phyloP scores from a whole-genome alignment of 768 basidiomycete species.

The Russula compacta region DNA sequence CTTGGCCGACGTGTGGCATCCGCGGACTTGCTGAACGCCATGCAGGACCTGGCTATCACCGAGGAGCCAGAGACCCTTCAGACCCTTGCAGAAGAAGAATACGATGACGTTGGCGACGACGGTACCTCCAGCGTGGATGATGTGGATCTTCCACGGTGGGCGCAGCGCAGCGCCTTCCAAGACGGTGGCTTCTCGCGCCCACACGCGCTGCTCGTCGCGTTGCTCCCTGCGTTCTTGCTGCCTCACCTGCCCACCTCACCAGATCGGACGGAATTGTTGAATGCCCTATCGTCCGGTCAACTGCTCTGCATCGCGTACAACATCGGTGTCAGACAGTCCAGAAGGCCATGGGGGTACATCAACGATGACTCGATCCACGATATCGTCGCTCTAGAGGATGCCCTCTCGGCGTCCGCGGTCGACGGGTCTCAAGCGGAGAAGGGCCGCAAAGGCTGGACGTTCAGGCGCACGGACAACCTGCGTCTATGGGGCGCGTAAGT shows the following conservation, averaged over 20 bases:
- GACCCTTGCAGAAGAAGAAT: conserved; percentile 39
- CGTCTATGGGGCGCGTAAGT: conserved; percentile 78
- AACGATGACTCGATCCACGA: conserved; percentile 71
- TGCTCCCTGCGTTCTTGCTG: conserved; percentile 50
- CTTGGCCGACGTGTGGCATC: conserved; percentile 47
- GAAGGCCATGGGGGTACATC: conserved; percentile 84
- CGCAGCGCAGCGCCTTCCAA: conserved; percentile 45
- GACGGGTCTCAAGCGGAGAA: conserved; percentile 31
- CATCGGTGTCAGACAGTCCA: conserved; percentile 65
- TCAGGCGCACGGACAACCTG: conserved; percentile 78
- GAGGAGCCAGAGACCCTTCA: conserved; percentile 54
- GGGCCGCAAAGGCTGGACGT: conserved; percentile 65
- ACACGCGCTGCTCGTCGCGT: conserved; percentile 47
- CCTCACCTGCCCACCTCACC: conserved; percentile 29
- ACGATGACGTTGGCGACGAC: conserved; percentile 11
- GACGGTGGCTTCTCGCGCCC: conserved; percentile 53
- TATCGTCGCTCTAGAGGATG: conserved; percentile 55
- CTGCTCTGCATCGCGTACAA: conserved; percentile 78
- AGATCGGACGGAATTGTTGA: conserved; percentile 37
- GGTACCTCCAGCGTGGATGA: conserved; percentile 42
- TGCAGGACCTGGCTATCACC: conserved; percentile 37
- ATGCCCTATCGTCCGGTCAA: conserved; percentile 63
- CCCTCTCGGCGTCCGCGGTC: conserved; percentile 29
- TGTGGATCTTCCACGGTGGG: conserved; percentile 72
- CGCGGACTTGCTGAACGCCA: conserved; percentile 46